Conservation (phyloP, 2,329 filamentous ascomycete species). For the Trichoderma breve region DNA sequence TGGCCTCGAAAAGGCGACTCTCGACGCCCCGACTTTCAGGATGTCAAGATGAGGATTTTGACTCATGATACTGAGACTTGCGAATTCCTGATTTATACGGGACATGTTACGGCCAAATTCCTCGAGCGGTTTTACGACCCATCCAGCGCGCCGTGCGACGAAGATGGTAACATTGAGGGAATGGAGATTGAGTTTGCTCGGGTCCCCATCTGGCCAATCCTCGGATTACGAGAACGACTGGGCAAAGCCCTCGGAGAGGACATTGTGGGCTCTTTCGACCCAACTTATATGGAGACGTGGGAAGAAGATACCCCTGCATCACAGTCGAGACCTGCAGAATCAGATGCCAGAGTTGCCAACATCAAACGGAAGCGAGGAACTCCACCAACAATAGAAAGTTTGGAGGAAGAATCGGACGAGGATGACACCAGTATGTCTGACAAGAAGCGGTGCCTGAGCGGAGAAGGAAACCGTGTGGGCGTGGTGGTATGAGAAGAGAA, state of each 20-base stretch:
- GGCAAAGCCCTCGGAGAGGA: slow-evolving; percentile 53
- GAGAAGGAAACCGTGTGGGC: slow-evolving; percentile 31
- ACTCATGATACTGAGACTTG: slow-evolving; percentile 48
- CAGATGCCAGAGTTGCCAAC: slow-evolving; percentile 19
- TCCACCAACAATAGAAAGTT: slow-evolving; percentile 40
- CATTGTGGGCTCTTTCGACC: slow-evolving; percentile 44
- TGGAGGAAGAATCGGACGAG: slow-evolving; percentile 39
- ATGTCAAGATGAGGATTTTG: slow-evolving; percentile 51
- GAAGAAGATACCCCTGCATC: slow-evolving; percentile 30
- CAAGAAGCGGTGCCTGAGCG: slow-evolving; percentile 36
- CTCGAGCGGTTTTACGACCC: slow-evolving; percentile 52
- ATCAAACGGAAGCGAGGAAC: slow-evolving; percentile 38
- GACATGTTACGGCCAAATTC: slow-evolving; percentile 47
- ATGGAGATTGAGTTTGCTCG: slow-evolving; percentile 48
- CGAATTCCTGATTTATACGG: slow-evolving; percentile 55
- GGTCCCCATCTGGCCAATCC: slow-evolving; percentile 54
- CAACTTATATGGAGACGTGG: slow-evolving; percentile 46
- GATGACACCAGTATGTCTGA: slow-evolving; percentile 29
- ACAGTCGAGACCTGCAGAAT: slow-evolving; percentile 27
- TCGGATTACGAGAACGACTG: slow-evolving; percentile 55
- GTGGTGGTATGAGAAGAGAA: slow-evolving; percentile 30
- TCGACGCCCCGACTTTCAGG: slow-evolving; percentile 39
- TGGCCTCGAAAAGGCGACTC: slow-evolving; percentile 26
- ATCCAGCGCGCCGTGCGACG: slow-evolving; percentile 36
- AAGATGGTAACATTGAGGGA: slow-evolving; percentile 31